phyloP scores from a whole-genome alignment of 345 rosid genomes.

The Gossypium raimondii region DNA sequence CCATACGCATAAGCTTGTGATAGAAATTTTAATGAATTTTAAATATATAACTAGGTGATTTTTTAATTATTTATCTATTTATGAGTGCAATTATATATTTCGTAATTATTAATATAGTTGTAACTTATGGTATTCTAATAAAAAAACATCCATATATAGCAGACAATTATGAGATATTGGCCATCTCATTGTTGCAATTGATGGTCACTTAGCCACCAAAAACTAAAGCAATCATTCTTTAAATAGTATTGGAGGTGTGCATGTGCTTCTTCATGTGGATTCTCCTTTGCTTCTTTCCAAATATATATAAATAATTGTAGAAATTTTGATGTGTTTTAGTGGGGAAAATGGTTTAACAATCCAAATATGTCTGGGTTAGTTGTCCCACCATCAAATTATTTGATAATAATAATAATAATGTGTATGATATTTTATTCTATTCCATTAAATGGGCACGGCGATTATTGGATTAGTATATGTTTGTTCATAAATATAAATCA shows the following conservation, averaged over 20 bases:
- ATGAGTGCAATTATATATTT: too few species aligned
- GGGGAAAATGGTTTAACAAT: background rate
- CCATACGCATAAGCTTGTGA: too few species aligned
- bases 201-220: background rate
- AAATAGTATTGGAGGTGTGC: constrained; percentile 9
- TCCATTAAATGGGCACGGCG: background rate
- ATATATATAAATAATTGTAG: background rate
- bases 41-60: too few species aligned
- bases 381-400: background rate
- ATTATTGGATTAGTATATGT: too few species aligned
- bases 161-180: background rate
- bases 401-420: background rate
- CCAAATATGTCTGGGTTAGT: background rate
- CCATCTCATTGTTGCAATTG: background rate
- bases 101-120: too few species aligned
- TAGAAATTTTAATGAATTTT: too few species aligned
- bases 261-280: constrained; percentile 14
- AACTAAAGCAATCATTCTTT: background rate
- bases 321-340: background rate
- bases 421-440: background rate
- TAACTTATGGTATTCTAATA: too few species aligned
- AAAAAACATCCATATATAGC: background rate
- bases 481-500: too few species aligned
- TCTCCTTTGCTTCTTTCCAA: background rate
- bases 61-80: too few species aligned